Percentiles rank a stretch among this genome's conserved stretches.
Evolutionary conservation across 2,329 filamentous ascomycete species (phyloP).

Genomic region (Colletotrichum melonis): DNA sequence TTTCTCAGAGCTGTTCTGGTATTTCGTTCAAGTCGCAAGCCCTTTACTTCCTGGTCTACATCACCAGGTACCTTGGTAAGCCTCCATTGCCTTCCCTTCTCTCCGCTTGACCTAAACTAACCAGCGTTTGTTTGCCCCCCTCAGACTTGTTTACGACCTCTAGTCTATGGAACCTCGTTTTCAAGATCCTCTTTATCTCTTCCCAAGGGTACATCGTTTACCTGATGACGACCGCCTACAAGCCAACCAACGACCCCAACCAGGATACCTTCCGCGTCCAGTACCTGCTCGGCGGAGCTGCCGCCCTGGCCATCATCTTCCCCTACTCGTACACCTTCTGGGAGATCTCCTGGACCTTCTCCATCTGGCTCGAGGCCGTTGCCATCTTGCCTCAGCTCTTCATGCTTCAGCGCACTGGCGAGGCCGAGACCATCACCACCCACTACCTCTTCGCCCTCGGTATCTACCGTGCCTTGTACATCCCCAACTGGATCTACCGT

Average conservation of each 20-base stretch:
- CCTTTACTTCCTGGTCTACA: slow-evolving; percentile 92
- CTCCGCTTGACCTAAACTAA: slow-evolving; percentile 7
- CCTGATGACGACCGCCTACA: slow-evolving; percentile 97
- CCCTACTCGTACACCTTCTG: slow-evolving; percentile 85
- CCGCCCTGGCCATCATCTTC: slow-evolving; percentile 82
- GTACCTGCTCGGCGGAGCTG: slow-evolving; percentile 87
- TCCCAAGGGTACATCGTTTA: slow-evolving; percentile 95
- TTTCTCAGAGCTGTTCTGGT: slow-evolving; percentile 87
- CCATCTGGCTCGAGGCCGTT: slow-evolving; percentile 97
- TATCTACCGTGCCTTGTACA: slow-evolving; percentile 92
- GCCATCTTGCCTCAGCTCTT: slow-evolving; percentile 98
- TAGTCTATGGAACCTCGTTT: slow-evolving; percentile 90
- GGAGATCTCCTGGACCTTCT: slow-evolving; percentile 97
- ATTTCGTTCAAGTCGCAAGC: slow-evolving; percentile 99
- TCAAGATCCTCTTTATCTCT: slow-evolving; percentile 95
- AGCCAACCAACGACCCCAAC: slow-evolving; percentile 96
- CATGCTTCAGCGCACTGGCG: slow-evolving; percentile 96
- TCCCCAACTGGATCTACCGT: slow-evolving; percentile 97
- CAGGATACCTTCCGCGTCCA: slow-evolving; percentile 97
- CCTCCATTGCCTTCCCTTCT: slow-evolving; percentile 5
- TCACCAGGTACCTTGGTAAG: slow-evolving; percentile 89
- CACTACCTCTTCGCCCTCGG: slow-evolving; percentile 97
- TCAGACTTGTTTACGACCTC: slow-evolving; percentile 87
- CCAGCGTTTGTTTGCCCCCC: not conserved
- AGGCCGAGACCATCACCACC: slow-evolving; percentile 99